phyloP scores from a whole-genome alignment of 225 moss, liverwort and hornwort species.

The Sphagnum contortum region DNA sequence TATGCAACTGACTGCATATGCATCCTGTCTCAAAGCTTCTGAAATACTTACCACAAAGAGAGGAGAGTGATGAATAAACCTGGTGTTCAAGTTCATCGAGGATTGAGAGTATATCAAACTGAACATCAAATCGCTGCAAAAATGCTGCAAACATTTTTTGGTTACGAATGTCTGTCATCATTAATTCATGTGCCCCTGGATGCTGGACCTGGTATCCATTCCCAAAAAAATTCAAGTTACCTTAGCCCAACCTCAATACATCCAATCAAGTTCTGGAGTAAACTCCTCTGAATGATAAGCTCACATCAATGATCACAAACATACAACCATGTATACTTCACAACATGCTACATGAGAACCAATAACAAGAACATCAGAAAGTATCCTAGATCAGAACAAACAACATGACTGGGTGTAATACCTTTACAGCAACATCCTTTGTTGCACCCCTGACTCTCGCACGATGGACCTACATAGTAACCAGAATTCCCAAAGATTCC shows the following conservation, averaged over 20 bases:
- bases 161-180: constrained; percentile 98
- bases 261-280: no score
- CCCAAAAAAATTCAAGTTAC: no score
- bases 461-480: constrained; percentile 67
- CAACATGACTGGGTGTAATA: constrained; percentile 7
- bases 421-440: constrained; percentile 88
- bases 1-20: no score
- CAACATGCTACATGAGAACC: no score
- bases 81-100: constrained; percentile 90
- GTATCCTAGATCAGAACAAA: no score
- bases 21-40: no score
- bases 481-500: background rate
- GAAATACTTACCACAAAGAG: no score
- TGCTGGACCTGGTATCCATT: constrained; percentile 67
- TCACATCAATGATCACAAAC: no score
- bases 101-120: constrained; percentile 71
- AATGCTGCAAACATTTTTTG: constrained; percentile 78
- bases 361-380: no score
- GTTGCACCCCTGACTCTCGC: constrained; percentile 65
- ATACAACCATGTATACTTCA: no score
- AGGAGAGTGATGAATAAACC: constrained; percentile 13
- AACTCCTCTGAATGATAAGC: no score
- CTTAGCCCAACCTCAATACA: no score
- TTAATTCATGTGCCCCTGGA: constrained; percentile 91
- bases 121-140: constrained; percentile 66